Evolutionary conservation across 768 basidiomycete species (phyloP).

Genomic region (Phanerochaete sordida): DNA sequence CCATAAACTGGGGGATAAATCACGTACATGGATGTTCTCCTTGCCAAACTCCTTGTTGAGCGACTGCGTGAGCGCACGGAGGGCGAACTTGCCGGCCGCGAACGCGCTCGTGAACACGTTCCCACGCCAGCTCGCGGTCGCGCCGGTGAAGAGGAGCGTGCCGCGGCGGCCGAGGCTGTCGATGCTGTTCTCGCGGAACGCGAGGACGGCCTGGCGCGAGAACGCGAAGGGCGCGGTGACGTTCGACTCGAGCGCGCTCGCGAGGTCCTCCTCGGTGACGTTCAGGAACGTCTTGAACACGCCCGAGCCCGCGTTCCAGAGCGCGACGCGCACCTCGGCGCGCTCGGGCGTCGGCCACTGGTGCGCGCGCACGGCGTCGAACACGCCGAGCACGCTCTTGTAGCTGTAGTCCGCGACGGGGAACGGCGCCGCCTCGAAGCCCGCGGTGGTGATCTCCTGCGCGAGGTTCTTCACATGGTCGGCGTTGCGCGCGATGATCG

Average conservation of each 20-base stretch:
- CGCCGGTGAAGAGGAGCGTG: slow-evolving; percentile 42
- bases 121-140: slow-evolving; percentile 38
- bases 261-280: slow-evolving; percentile 33
- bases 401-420: slow-evolving; percentile 32
- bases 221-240: slow-evolving; percentile 38
- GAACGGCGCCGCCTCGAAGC: slow-evolving; percentile 37
- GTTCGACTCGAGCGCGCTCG: slow-evolving; percentile 28
- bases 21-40: slow-evolving; percentile 38
- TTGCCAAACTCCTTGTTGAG: slow-evolving; percentile 42
- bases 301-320: slow-evolving; percentile 36
- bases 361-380: slow-evolving; percentile 29
- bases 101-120: slow-evolving; percentile 36
- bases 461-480: slow-evolving; percentile 31
- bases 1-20: slow-evolving; percentile 1
- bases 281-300: slow-evolving; percentile 38
- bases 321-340: slow-evolving; percentile 34
- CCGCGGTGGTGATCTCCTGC: slow-evolving; percentile 29
- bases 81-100: slow-evolving; percentile 38
- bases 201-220: slow-evolving; percentile 29
- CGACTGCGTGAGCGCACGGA: slow-evolving; percentile 41
- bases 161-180: slow-evolving; percentile 34
- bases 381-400: slow-evolving; percentile 27
- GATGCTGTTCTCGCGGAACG: slow-evolving; percentile 30
- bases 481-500: slow-evolving; percentile 34
- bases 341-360: slow-evolving; percentile 23